Evolutionary conservation across 2,329 filamentous ascomycete species (phyloP).

Genomic region (Aspergillus pseudonomiae): DNA sequence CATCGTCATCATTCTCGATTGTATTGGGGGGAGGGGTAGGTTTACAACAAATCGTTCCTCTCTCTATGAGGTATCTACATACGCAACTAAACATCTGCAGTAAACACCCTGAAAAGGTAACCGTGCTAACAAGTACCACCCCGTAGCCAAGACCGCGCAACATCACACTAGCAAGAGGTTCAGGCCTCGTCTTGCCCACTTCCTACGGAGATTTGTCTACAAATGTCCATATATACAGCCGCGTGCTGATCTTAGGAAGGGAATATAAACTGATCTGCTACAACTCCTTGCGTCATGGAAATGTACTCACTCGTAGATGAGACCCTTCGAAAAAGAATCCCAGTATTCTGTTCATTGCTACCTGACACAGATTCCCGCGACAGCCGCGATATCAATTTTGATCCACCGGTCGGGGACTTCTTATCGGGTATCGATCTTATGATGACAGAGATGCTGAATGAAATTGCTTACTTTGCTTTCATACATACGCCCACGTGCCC

Average conservation of each 20-base stretch:
- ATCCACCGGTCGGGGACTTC: slow-evolving; percentile 9
- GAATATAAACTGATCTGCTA: neutral
- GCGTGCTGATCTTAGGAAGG: slow-evolving; percentile 1
- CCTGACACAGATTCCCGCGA: slow-evolving; percentile 17
- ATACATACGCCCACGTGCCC: slow-evolving; percentile 2
- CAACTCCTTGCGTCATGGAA: slow-evolving; percentile 20
- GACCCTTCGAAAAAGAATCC: neutral
- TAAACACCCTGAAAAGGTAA: neutral
- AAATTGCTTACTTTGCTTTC: slow-evolving; percentile 4
- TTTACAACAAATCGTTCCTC: neutral
- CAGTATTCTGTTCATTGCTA: neutral
- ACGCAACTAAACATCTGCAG: neutral
- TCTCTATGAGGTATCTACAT: neutral
- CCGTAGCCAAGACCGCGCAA: neutral
- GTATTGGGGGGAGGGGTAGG: slow-evolving; percentile 11
- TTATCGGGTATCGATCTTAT: slow-evolving; percentile 1
- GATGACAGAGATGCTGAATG: neutral
- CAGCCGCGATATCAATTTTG: slow-evolving; percentile 22
- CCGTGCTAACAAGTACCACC: neutral
- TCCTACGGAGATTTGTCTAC: neutral
- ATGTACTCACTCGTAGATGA: neutral
- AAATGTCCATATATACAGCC: neutral
- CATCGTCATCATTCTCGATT: slow-evolving; percentile 6
- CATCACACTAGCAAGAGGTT: neutral
- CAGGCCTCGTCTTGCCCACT: neutral